These are phyloP conservation scores for Fusarium musae DNA, from an alignment of 2,329 filamentous ascomycete species.

Conservation along the genomic window DNA sequence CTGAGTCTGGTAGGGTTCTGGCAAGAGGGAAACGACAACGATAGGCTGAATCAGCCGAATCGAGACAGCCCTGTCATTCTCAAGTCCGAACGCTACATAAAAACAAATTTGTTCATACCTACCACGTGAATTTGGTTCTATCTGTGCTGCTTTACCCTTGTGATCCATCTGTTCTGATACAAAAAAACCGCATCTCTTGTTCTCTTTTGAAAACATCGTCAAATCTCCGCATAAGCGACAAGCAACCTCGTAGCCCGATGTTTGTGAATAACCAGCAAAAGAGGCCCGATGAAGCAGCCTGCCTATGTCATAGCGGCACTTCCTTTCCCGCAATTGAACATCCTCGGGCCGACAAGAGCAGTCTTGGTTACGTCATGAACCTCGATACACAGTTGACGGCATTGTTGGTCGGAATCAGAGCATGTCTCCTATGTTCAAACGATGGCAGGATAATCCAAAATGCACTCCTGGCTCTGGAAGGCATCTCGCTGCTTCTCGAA, in stretches of 20 bases:
- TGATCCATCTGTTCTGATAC: background rate
- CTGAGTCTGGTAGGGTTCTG: background rate
- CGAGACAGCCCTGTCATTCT: background rate
- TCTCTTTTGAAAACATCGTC: background rate
- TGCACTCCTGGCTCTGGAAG: background rate
- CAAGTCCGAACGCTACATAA: too few relatives aligned
- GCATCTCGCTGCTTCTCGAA: background rate
- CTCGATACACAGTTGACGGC: background rate
- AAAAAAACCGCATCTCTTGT: too few relatives aligned
- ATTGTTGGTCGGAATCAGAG: background rate
- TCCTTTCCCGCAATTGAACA: background rate
- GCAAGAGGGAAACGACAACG: too few relatives aligned
- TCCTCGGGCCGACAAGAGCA: fast-evolving
- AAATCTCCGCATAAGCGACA: background rate
- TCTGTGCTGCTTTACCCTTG: too few relatives aligned
- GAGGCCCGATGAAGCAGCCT: background rate
- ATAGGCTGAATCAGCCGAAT: background rate
- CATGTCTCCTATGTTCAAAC: background rate
- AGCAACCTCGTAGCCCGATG: background rate
- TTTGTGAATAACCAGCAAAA: too few relatives aligned
- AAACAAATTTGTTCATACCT: too few relatives aligned
- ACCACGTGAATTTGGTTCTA: fast-evolving
- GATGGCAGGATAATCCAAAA: background rate
- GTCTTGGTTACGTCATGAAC: background rate
- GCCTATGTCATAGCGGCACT: background rate